Evolutionary conservation across 257 asterid species (phyloP), one percentile per base, ranked within the genome.

Genomic region (Penstemon eatonii): DNA sequence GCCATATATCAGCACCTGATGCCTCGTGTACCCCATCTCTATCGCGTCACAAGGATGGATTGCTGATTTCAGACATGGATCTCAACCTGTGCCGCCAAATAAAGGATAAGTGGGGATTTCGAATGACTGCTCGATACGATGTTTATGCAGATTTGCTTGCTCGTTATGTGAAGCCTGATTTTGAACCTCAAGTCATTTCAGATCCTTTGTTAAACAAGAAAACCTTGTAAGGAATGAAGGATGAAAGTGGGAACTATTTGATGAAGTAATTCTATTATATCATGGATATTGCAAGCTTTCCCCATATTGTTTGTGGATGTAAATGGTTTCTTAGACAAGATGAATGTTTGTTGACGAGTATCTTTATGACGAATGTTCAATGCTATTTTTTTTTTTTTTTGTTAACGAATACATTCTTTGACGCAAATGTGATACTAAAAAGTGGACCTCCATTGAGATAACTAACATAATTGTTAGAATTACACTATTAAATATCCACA

Each of bases 71-170:
- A 3, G 96, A 87, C 79, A 58, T 92, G 87, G 96, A 92, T 78
- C 95, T 92, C 62, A 92, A 92, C 76, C 91, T 90, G 12, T 92
- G 97, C 64, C 70, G 97, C 59, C 98, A 92, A 66, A 68, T 92
- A 3, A 92, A 92, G 87, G 98, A 92, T 78, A 90, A 87, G 78
- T 92, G 98, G 98, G 98, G 96, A 25, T 90, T 90, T 19, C 87
- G 95, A 33, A 92, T 92, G 98, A 92, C 98, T 63, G 93, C 97
- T 38, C 77, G 98, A 4, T 90, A 92, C 56, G 98, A 92, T 1
- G 53, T 83, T 42, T 90, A 90, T 53, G 87, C 90, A 4, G 90
- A 85, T 58, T 64, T 92, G 66, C 89, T 92, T 2, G 71, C 79
- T 58, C 83, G 86, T 61, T 90, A 92, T 65, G 63, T 86, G 71